A percentile compares a stretch with the other conserved stretches of the same genome.
phyloP scores from a whole-genome alignment of 306 rosid genomes.

The Begonia fuchsioides region DNA sequence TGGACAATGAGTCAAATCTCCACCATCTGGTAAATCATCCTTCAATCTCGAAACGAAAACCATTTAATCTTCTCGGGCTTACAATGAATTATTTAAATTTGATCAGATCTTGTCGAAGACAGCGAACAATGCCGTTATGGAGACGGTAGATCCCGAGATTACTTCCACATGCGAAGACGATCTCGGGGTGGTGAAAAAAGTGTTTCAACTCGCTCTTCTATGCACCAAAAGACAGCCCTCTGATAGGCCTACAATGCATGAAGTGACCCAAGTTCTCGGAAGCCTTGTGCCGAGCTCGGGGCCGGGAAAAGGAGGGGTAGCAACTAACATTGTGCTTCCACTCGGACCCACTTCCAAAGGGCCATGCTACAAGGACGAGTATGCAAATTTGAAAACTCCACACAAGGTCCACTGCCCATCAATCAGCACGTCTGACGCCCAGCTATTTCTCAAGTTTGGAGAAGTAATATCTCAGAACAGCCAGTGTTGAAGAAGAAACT shows the following conservation, averaged over 20 bases:
- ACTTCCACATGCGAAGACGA: slow-evolving; percentile 59
- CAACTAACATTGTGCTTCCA: too few relatives aligned
- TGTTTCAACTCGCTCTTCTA: slow-evolving; percentile 72
- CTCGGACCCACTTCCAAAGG: slow-evolving; percentile 28
- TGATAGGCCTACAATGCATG: slow-evolving; percentile 85
- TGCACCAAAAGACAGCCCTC: slow-evolving; percentile 72
- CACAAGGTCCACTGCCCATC: slow-evolving; percentile 65
- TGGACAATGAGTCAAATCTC: slow-evolving; percentile 78
- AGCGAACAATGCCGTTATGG: slow-evolving; percentile 80
- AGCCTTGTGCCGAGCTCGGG: slow-evolving; percentile 31
- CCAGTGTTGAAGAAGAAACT: slow-evolving; percentile 9
- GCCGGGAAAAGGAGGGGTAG: slow-evolving; percentile 15
- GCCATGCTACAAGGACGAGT: slow-evolving; percentile 64
- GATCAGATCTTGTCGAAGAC: slow-evolving; percentile 71
- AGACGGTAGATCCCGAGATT: slow-evolving; percentile 69
- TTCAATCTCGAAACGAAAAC: slow-evolving; percentile 21
- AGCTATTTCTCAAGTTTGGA: slow-evolving; percentile 79
- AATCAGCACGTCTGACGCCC: slow-evolving; percentile 88
- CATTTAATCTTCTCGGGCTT: too few relatives aligned
- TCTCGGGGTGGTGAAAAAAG: slow-evolving; percentile 65
- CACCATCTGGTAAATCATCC: slow-evolving; percentile 59
- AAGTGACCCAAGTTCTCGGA: slow-evolving; percentile 57
- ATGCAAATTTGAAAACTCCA: slow-evolving; percentile 66
- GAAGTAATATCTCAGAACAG: slow-evolving; percentile 91
- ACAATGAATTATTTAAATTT: too few relatives aligned